Base-by-base conservation (phyloP, 352 stramenopile genomes). In the Pythium apleroticum region DNA sequence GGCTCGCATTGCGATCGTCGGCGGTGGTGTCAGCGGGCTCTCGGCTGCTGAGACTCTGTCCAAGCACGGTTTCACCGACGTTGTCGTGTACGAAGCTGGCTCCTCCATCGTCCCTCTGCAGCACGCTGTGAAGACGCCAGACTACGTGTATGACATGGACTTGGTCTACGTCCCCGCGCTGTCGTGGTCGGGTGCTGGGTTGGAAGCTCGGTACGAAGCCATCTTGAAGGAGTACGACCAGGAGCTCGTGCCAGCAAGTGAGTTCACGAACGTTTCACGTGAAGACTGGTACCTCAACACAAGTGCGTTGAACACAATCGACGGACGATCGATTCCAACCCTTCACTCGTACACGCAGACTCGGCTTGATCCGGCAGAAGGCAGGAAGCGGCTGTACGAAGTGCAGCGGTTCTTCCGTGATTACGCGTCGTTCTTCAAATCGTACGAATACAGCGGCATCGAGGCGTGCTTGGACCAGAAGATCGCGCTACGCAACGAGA, bases 1-100 rank as follows among this genome's bases (percentile, higher is more conserved):
- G 27, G 28, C 57, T 4, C 55, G 43, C 24, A 68, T 59, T n/a
- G 62, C 39, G 22, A 68, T 68, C 50, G 37, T 68, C 53, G 62
- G 62, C 15, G 62, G 53, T 12, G 62, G 62, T 28, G 52, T 60
- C 10, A 52, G 41, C 25, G 54, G 62, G 2, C 27, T 68, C 14
- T 60, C 57, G 0, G 46, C 57, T 15, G 62, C 62, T 4, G 46
- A 56, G 54, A 60, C 57, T 14, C 24, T 68, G 14, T 24, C 28
- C 17, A 54, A 68, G 50, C 12, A 55, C 20, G 62, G 62, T 2
- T 68, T 58, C 54, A 49, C 25, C 14, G 63, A 68, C 54, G 57
- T 68, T 30, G 27, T 53, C 14, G 57, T 68, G 12, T 52, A 52
- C 39, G 62, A 68, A 58, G 22, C 30, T 31, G 45, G 57, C n/a